Conservation (phyloP, 1,284 basidiomycete species). For the Tilletia walkeri region DNA sequence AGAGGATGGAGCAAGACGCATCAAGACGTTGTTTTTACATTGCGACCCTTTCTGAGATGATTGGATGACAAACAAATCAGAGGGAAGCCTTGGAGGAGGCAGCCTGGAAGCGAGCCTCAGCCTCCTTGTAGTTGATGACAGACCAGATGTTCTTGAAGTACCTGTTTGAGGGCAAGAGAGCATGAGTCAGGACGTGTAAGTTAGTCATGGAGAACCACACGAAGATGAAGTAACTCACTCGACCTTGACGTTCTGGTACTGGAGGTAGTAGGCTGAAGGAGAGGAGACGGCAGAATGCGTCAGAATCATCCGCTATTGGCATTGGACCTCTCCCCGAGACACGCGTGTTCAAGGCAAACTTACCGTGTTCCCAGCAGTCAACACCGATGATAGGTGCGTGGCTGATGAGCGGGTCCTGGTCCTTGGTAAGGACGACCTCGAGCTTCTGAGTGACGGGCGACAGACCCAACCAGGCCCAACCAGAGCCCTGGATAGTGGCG, state of each 20-base stretch:
- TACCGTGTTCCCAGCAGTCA: constrained; percentile 89
- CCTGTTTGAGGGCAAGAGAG: neutral
- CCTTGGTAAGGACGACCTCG: constrained; percentile 77
- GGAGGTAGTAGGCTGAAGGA: constrained; percentile 45
- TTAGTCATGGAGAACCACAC: neutral
- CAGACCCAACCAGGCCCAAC: constrained; percentile 85
- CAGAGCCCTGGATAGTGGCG: constrained; percentile 92
- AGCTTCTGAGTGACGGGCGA: constrained; percentile 64
- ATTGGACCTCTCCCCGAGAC: neutral
- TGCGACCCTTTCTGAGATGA: no score
- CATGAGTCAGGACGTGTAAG: neutral
- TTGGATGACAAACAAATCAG: neutral
- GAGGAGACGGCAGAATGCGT: neutral
- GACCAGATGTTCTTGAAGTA: constrained; percentile 21
- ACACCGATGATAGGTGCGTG: constrained; percentile 90
- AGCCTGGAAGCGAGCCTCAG: constrained; percentile 19
- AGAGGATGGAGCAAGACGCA: neutral
- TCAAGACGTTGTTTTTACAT: neutral
- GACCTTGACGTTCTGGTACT: constrained; percentile 44
- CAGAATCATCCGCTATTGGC: no score
- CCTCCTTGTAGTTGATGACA: constrained; percentile 22
- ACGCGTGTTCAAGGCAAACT: constrained; percentile 36
- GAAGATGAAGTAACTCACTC: neutral
- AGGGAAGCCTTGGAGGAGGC: constrained; percentile 16
- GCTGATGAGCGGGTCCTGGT: constrained; percentile 89